phyloP scores from a whole-genome alignment of 163 green algal species.

The Scenedesmus sp. region DNA sequence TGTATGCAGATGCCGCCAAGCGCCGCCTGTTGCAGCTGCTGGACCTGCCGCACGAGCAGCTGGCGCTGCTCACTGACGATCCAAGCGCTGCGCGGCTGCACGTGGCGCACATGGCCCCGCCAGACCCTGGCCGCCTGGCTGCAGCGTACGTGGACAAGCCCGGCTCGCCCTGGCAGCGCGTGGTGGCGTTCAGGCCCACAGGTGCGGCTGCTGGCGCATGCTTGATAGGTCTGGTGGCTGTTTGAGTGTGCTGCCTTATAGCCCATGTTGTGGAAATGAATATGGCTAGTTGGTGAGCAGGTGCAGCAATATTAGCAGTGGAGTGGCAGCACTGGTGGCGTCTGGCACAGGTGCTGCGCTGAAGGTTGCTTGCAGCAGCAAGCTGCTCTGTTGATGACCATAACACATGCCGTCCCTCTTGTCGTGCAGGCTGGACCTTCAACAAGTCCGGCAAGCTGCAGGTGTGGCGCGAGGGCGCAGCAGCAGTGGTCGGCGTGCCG shows the following conservation, averaged over 20 bases:
- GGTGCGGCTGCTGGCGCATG: background rate
- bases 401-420: background rate
- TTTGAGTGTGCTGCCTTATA: no score
- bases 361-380: background rate
- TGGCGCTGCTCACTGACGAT: constrained; percentile 46
- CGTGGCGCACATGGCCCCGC: background rate
- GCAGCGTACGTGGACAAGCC: background rate
- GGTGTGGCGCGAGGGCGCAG: constrained; percentile 44
- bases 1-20: constrained; percentile 62
- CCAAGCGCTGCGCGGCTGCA: constrained; percentile 18
- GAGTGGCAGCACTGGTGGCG: background rate
- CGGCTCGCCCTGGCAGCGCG: constrained; percentile 17
- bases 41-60: constrained; percentile 49
- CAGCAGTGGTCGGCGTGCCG: constrained; percentile 60
- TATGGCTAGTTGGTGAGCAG: background rate
- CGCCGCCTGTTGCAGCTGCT: constrained; percentile 76
- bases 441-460: constrained; percentile 38
- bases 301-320: background rate
- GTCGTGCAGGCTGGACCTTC: constrained; percentile 55
- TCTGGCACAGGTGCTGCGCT: background rate
- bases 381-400: background rate
- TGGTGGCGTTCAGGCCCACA: constrained; percentile 58
- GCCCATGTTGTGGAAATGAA: background rate
- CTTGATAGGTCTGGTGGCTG: background rate
- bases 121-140: background rate